Evolutionary conservation across 768 basidiomycete species (phyloP).

Genomic region (Cyathus striatus): DNA sequence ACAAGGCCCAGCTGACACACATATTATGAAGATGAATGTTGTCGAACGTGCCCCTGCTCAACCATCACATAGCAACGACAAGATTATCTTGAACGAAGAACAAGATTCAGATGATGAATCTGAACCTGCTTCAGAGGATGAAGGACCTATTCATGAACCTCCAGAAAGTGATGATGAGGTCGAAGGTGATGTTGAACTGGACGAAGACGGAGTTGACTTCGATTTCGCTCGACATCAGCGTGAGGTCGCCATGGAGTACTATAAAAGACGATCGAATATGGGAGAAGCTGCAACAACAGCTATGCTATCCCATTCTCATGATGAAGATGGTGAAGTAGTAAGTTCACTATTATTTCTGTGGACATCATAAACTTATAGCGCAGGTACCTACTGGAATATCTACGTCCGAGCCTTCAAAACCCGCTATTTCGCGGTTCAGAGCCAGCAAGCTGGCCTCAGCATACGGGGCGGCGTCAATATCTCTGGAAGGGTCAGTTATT

Average conservation of each 20-base stretch:
- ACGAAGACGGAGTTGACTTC: slow-evolving; percentile 50
- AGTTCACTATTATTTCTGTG: slow-evolving; percentile 28
- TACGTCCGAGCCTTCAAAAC: slow-evolving; percentile 35
- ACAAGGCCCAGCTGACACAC: slow-evolving; percentile 26
- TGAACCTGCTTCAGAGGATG: slow-evolving; percentile 23
- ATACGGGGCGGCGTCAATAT: slow-evolving; percentile 32
- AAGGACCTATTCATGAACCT: slow-evolving; percentile 9
- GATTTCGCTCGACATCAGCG: slow-evolving; percentile 66
- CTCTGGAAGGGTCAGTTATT: slow-evolving; percentile 36
- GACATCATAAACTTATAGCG: no score
- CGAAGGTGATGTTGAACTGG: slow-evolving; percentile 29
- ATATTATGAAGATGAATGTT: slow-evolving; percentile 63
- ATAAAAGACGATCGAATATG: slow-evolving; percentile 53
- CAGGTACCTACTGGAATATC: no score
- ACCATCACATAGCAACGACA: slow-evolving; percentile 13
- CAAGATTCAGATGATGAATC: slow-evolving; percentile 74
- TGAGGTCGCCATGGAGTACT: slow-evolving; percentile 70
- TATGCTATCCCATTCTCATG: slow-evolving; percentile 42
- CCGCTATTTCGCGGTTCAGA: slow-evolving; percentile 62
- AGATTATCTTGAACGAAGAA: slow-evolving; percentile 10
- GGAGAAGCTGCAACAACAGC: slow-evolving; percentile 48
- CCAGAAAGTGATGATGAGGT: slow-evolving; percentile 19
- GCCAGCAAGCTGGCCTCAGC: slow-evolving; percentile 47
- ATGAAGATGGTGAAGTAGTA: slow-evolving; percentile 37
- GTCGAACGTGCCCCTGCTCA: slow-evolving; percentile 54